Evolutionary conservation across 768 basidiomycete species (phyloP), one percentile per base, ranked within the genome.

Genomic region (Kwoniella botswanensis): DNA sequence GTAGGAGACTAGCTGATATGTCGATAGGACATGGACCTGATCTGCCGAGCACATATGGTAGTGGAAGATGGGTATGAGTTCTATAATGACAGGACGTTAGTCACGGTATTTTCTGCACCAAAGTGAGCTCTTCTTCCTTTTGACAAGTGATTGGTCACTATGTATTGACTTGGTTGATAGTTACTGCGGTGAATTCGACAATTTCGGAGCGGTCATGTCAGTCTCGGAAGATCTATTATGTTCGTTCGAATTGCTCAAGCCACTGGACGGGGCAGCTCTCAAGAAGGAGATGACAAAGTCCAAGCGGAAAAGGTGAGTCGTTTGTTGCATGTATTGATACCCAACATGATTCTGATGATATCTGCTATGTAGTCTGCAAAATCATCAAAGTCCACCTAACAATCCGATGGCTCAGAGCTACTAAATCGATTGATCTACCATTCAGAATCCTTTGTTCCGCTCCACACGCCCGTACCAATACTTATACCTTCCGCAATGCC

Each of bases 1-100:
- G n/a, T 10, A 12, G 50, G 44, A 65, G n/a, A 24, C 29, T 52
- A 35, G 67, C 66, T 63, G 91, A 72, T 44, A 58, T 77, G 15
- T 7, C 26, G 15, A 10, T 54, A 83, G 82, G 96, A 99, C 84
- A 98, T 99, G 92, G 96, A 99, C 85, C 87, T 99, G 73, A 98
- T 99, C 85, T 98, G 97, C 86, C 91, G 97, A 61, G 97, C 97
- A 61, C 97, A 99, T 85, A 98, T 98, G 97, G 97, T 99, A 56
- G 97, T 99, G 72, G 97, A 99, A 57, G 80, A 82, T 80, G 96
- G 96, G 9, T 98, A 98, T 81, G 97, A 99, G 86, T 99, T 99
- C 82, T 99, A 97, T 93, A 98, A 98, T 78, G 97, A 99, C 79
- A 89, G 97, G 75, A 98, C 97, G 59, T 85, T 99, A 76, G 97